Percentiles rank a stretch among this genome's conserved stretches.
These are phyloP conservation scores for Aspergillus tanneri DNA, from an alignment of 2,329 filamentous ascomycete species.

Conservation along the genomic window DNA sequence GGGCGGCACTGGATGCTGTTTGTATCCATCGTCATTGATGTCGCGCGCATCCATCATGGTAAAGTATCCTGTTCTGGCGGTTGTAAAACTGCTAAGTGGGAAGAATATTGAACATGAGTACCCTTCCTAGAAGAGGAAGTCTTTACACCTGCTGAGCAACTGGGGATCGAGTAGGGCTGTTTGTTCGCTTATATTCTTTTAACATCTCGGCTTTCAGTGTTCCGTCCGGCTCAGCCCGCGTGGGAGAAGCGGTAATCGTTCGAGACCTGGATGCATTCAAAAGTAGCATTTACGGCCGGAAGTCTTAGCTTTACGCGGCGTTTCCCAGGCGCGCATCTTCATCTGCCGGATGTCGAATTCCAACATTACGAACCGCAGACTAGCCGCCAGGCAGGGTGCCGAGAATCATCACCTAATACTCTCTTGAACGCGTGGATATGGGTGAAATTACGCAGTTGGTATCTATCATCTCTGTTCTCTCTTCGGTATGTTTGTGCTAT, in stretches of 20 bases:
- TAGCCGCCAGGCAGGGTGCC: slow-evolving; percentile 34
- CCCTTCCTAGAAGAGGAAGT: slow-evolving; percentile 33
- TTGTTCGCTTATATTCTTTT: not conserved
- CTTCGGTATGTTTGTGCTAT: not conserved
- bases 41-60: not conserved
- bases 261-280: slow-evolving; percentile 34
- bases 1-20: not conserved
- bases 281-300: slow-evolving; percentile 27
- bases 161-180: slow-evolving; percentile 29
- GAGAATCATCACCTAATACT: slow-evolving; percentile 38
- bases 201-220: slow-evolving; percentile 27
- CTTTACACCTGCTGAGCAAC: slow-evolving; percentile 22
- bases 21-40: not conserved
- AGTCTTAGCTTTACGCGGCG: slow-evolving; percentile 27
- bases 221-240: slow-evolving; percentile 34
- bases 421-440: slow-evolving; percentile 32
- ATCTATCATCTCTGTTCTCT: not conserved
- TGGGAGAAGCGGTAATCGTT: slow-evolving; percentile 32
- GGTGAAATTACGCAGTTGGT: slow-evolving; percentile 30
- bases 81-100: not conserved
- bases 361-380: slow-evolving; percentile 31
- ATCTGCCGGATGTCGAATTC: slow-evolving; percentile 37
- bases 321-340: slow-evolving; percentile 32
- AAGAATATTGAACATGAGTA: slow-evolving; percentile 27
- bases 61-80: not conserved